These are phyloP conservation scores for Zygosaccharomyces pseudorouxii DNA, from an alignment of 805 yeast genomes.

Conservation along the genomic window DNA sequence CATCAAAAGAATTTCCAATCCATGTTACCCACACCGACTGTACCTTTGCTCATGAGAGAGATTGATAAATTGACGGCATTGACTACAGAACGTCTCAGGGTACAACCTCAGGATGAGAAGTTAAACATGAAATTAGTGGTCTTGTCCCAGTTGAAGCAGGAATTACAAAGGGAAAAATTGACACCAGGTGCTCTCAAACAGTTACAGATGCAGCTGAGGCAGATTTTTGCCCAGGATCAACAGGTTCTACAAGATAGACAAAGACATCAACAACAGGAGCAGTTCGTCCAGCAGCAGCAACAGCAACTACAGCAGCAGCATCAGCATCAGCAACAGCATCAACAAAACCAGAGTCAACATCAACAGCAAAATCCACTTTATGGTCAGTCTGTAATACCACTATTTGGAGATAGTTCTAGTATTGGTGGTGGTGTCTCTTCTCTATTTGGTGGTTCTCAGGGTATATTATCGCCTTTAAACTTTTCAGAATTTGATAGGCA, in stretches of 20 bases:
- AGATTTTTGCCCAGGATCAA: conserved; percentile 38
- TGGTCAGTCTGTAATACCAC: conserved; percentile 13
- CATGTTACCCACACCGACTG: conserved; percentile 31
- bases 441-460: conserved; percentile 19
- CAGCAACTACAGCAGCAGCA: conserved; percentile 25
- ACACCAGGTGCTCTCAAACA: conserved; percentile 31
- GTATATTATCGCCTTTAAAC: conserved; percentile 14
- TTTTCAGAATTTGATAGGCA: conserved; percentile 19
- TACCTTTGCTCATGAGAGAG: conserved; percentile 32
- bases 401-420: conserved; percentile 17
- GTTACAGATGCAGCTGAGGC: conserved; percentile 40
- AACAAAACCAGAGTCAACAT: conserved; percentile 18
- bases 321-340: conserved; percentile 16
- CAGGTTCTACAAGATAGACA: conserved; percentile 28
- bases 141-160: conserved; percentile 35
- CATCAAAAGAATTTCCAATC: conserved; percentile 35
- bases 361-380: conserved; percentile 7
- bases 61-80: conserved; percentile 36
- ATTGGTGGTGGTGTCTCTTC: conserved; percentile 15
- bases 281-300: conserved; percentile 26
- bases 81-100: conserved; percentile 32
- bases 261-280: conserved; percentile 29
- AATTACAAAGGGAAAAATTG: conserved; percentile 34
- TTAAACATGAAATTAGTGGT: conserved; percentile 34
- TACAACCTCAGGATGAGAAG: conserved; percentile 34